Conservation (phyloP, 192 early-diverging fungal genomes). For the Coemansia sp. region DNA sequence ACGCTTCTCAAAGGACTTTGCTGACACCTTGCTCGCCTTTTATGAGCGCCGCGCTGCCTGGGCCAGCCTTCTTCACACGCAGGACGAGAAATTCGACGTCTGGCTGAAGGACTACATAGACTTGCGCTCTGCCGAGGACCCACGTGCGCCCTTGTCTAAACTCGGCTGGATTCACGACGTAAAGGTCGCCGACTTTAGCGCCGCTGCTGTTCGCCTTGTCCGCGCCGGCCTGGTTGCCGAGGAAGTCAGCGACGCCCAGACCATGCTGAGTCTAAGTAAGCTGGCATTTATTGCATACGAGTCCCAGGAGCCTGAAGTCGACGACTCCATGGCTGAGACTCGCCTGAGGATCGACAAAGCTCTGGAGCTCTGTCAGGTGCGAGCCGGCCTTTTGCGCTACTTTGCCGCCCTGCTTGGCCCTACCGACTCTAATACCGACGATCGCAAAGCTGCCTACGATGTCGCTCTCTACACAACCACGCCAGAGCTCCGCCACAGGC, state of each 20-base stretch:
- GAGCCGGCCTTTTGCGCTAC: constrained; percentile 21
- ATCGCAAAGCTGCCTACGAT: constrained; percentile 30
- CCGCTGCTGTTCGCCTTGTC: constrained; percentile 36
- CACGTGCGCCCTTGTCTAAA: constrained; percentile 20
- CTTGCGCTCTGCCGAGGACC: constrained; percentile 2
- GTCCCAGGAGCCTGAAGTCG: neutral
- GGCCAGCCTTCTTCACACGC: constrained; percentile 41
- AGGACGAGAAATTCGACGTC: constrained; percentile 19
- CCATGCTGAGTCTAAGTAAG: constrained; percentile 50
- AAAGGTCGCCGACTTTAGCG: constrained; percentile 36
- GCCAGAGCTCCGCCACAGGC: constrained; percentile 31
- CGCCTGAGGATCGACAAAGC: constrained; percentile 41
- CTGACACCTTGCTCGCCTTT: constrained; percentile 39
- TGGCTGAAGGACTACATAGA: constrained; percentile 45
- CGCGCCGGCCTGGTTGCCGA: constrained; percentile 37
- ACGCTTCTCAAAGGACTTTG: constrained; percentile 42
- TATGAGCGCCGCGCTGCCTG: constrained; percentile 54
- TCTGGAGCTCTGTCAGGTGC: constrained; percentile 45
- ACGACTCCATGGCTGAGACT: constrained; percentile 22
- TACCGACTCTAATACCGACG: constrained; percentile 6
- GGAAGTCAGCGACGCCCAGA: constrained; percentile 31
- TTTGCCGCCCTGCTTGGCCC: constrained; percentile 15
- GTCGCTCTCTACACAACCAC: constrained; percentile 45
- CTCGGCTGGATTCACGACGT: constrained; percentile 53
- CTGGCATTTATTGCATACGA: constrained; percentile 35